Evolutionary conservation across 2,329 filamentous ascomycete genomes (phyloP).

Genomic region (Nothophoma quercina): DNA sequence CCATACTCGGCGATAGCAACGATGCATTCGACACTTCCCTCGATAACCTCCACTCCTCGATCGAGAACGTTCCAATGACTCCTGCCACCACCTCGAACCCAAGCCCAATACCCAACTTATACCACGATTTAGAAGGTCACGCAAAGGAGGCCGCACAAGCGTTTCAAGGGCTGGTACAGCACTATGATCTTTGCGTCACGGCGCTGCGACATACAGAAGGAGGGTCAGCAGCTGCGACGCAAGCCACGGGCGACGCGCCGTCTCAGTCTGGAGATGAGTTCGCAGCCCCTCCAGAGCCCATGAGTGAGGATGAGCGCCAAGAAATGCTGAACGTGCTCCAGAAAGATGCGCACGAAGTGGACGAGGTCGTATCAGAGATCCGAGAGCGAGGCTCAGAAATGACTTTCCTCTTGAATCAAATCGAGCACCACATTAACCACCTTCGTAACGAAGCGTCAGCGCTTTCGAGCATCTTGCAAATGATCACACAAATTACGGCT

Average conservation of each 20-base stretch:
- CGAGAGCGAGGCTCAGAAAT: slow-evolving; percentile 78
- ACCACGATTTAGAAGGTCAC: slow-evolving; percentile 69
- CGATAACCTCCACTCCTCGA: slow-evolving; percentile 45
- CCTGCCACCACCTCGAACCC: slow-evolving; percentile 40
- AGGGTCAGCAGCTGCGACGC: slow-evolving; percentile 57
- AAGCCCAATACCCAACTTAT: slow-evolving; percentile 56
- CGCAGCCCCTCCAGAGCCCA: slow-evolving; percentile 67
- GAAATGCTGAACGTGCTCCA: slow-evolving; percentile 85
- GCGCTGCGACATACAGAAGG: slow-evolving; percentile 88
- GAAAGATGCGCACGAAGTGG: slow-evolving; percentile 70
- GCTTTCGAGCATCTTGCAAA: slow-evolving; percentile 68
- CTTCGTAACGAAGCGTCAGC: slow-evolving; percentile 64
- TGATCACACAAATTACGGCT: slow-evolving; percentile 72
- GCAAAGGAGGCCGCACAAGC: slow-evolving; percentile 84
- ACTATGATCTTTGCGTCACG: slow-evolving; percentile 93
- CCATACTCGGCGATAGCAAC: slow-evolving; percentile 61
- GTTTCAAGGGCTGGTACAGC: slow-evolving; percentile 79
- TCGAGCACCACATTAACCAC: slow-evolving; percentile 69
- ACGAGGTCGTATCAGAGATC: slow-evolving; percentile 71
- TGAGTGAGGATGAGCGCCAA: slow-evolving; percentile 76
- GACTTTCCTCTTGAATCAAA: slow-evolving; percentile 71
- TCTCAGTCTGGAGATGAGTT: slow-evolving; percentile 37
- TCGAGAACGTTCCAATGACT: slow-evolving; percentile 43
- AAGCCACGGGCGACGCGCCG: slow-evolving; percentile 48
- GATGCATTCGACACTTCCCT: slow-evolving; percentile 78